These are phyloP conservation scores for Russula sp. DNA, from an alignment of 768 basidiomycete genomes.

Conservation along the genomic window DNA sequence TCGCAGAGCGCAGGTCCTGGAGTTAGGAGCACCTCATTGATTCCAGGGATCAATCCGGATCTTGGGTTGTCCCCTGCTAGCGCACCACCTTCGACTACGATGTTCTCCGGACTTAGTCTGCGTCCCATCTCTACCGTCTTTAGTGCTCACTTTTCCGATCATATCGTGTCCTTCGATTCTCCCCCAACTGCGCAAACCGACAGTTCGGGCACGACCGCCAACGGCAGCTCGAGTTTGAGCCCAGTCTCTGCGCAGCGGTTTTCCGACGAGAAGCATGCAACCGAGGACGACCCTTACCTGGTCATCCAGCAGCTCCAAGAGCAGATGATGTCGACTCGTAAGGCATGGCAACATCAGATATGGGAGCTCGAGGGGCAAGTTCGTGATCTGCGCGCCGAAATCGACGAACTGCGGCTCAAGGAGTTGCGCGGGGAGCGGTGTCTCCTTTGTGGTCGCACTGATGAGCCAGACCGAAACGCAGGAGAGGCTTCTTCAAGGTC, in stretches of 20 bases:
- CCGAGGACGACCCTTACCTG: constrained; percentile 36
- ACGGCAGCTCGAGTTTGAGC: constrained; percentile 27
- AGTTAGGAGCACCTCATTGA: neutral
- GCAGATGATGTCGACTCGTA: constrained; percentile 48
- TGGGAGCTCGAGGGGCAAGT: constrained; percentile 73
- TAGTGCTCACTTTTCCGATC: constrained; percentile 55
- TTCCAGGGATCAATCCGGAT: constrained; percentile 21
- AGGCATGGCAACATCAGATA: constrained; percentile 64
- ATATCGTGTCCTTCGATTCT: constrained; percentile 28
- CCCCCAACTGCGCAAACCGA: constrained; percentile 38
- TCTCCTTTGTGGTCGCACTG: constrained; percentile 52
- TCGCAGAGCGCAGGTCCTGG: neutral
- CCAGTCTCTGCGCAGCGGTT: constrained; percentile 29
- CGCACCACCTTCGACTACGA: constrained; percentile 55
- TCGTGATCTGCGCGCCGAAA: constrained; percentile 59
- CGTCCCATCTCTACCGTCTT: constrained; percentile 74
- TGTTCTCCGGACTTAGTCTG: constrained; percentile 61
- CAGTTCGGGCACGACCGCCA: constrained; percentile 42
- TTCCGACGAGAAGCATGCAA: constrained; percentile 29
- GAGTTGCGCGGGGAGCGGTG: constrained; percentile 42
- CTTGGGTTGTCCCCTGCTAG: constrained; percentile 34
- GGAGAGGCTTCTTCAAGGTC: neutral
- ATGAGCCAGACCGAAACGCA: neutral
- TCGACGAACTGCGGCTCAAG: constrained; percentile 46
- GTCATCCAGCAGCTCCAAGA: constrained; percentile 52